Evolutionary conservation across 108 stramenopile genomes (phyloP).

Genomic region (Aurantiochytrium sp.): DNA sequence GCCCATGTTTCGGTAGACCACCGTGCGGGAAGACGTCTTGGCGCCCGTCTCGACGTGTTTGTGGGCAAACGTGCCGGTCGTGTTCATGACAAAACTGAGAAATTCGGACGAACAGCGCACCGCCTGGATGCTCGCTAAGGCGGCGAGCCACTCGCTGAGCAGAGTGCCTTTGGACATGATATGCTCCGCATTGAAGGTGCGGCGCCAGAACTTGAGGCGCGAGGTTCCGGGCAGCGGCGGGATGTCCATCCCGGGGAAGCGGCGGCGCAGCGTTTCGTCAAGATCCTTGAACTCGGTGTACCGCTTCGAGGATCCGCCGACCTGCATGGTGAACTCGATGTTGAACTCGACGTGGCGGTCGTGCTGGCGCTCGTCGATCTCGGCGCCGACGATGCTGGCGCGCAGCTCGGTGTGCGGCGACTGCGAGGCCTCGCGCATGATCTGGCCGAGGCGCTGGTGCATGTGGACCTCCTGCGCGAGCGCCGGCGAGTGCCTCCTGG

Average conservation of each 20-base stretch:
- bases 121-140: background rate
- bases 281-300: conserved; percentile 28
- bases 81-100: background rate
- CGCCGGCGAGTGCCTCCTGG: background rate
- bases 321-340: background rate
- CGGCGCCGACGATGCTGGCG: background rate
- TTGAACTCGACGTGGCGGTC: conserved; percentile 7
- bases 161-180: background rate
- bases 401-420: background rate
- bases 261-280: background rate
- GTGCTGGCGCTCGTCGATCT: background rate
- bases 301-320: background rate
- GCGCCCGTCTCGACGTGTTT: background rate
- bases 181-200: background rate
- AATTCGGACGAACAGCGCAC: conserved; percentile 4
- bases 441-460: background rate
- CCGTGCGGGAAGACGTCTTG: too few species aligned
- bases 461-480: background rate
- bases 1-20: too few species aligned
- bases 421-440: background rate
- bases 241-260: background rate
- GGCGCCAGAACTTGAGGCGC: background rate
- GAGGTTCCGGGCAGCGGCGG: background rate
- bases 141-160: background rate
- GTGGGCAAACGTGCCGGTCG: background rate